Percentiles rank a stretch among this genome's conserved stretches.
These are phyloP conservation scores for Vitis cinerea DNA, from an alignment of 164 flowering plant genomes.

Conservation along the genomic window DNA sequence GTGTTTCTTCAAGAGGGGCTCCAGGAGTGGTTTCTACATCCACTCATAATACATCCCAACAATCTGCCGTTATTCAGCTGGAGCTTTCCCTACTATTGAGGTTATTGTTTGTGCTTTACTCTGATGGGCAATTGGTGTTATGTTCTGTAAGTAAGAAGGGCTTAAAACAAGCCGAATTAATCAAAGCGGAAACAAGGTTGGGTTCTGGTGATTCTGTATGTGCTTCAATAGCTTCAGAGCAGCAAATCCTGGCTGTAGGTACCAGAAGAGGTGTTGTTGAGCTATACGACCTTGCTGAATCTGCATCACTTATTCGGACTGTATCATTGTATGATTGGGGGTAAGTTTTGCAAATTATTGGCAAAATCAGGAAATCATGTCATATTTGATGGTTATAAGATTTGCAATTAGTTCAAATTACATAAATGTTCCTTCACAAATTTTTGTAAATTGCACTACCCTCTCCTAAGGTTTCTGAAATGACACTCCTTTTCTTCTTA, in stretches of 20 bases:
- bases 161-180: slow-evolving; percentile 61
- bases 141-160: slow-evolving; percentile 90
- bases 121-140: slow-evolving; percentile 64
- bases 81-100: slow-evolving; percentile 69
- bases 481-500: too few relatives aligned
- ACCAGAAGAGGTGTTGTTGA: slow-evolving; percentile 81
- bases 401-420: too few relatives aligned
- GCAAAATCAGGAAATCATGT: neutral
- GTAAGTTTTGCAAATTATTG: slow-evolving; percentile 42
- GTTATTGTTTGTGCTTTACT: slow-evolving; percentile 65
- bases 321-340: slow-evolving; percentile 97
- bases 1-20: slow-evolving; percentile 41
- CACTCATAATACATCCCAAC: slow-evolving; percentile 18
- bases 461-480: too few relatives aligned
- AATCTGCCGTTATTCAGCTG: slow-evolving; percentile 56
- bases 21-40: slow-evolving; percentile 17
- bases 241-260: slow-evolving; percentile 93
- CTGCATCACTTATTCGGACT: slow-evolving; percentile 68
- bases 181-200: slow-evolving; percentile 65
- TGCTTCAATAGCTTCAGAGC: slow-evolving; percentile 78
- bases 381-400: too few relatives aligned
- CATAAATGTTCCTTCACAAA: too few relatives aligned
- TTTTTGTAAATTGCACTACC: too few relatives aligned
- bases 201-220: slow-evolving; percentile 77
- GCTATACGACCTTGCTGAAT: slow-evolving; percentile 77